phyloP scores from a whole-genome alignment of 2,329 filamentous ascomycete species.

The Aschersonia sp. region DNA sequence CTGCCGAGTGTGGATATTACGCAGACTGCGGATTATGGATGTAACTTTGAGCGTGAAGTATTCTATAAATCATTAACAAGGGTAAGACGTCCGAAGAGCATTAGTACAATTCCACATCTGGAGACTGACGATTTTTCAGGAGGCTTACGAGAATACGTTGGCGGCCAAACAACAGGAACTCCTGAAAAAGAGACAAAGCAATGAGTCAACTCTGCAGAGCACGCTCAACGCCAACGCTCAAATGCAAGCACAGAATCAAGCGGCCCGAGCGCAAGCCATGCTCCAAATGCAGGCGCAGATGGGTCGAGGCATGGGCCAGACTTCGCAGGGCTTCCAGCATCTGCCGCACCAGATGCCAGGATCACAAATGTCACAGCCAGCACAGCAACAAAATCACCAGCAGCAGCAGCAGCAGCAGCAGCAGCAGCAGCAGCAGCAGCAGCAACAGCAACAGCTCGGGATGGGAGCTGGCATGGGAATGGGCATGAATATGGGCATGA shows the following conservation, averaged over 20 bases:
- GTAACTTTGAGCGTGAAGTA: constrained; percentile 32
- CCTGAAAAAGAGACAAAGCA: constrained; percentile 33
- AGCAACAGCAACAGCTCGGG: constrained; percentile 14
- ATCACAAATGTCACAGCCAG: constrained; percentile 30
- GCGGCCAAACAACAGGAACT: constrained; percentile 31
- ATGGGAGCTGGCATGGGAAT: constrained; percentile 24
- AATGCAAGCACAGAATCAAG: constrained; percentile 21
- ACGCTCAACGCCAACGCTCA: constrained; percentile 31
- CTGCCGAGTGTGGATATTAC: constrained; percentile 24
- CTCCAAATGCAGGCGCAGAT: constrained; percentile 40
- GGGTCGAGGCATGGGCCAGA: constrained; percentile 34
- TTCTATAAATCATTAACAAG: constrained; percentile 32
- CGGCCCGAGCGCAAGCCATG: constrained; percentile 29
- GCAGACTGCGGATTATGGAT: constrained; percentile 25
- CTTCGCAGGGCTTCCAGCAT: constrained; percentile 39
- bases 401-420: constrained; percentile 12
- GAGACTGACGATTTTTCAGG: constrained; percentile 19
- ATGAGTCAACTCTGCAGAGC: constrained; percentile 33
- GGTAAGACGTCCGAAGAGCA: too few species aligned
- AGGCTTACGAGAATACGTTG: constrained; percentile 35
- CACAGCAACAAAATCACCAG: constrained; percentile 10
- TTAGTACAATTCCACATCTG: too few species aligned
- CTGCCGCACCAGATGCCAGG: constrained; percentile 45
- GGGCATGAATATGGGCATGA: constrained; percentile 19
- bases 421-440: too few species aligned